Evolutionary conservation across 306 rosid species (phyloP), one percentile per base, ranked within the genome.

Genomic region (Trichosanthes truncata): DNA sequence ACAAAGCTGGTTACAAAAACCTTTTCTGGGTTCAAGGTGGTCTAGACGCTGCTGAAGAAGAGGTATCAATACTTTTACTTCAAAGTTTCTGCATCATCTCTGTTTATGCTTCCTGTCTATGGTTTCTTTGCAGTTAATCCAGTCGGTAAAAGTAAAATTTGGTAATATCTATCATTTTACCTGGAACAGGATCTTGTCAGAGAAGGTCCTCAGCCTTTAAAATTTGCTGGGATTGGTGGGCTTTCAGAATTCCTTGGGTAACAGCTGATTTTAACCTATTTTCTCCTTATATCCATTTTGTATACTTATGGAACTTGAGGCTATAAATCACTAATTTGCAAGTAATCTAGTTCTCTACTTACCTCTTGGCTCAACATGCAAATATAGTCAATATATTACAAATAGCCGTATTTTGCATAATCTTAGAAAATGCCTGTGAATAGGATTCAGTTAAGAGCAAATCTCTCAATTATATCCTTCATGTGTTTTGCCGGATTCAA

Each of bases 21-120:
- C 89, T 95, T 86, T 95, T 95, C 85, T 92, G 93, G 99, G 93
- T 95, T 83, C 97, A 90, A 82, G 99, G 98, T 36, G 98, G 98
- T 76, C 82, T 91, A 45, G 97, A 94, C 76, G 86, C 92, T 83
- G 97, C 99, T 71, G 96, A 85, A 79, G 98, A 93, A 20, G 97
- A 95, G 97, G 99, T 88, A 79, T 78, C 80, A 77, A 17, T 55
- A 59, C 40, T 51, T 49, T 20, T 20, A 23, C 46, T n/a, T 45
- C 3, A 7, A 60, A 38, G 59, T 76, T 12, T 36, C 9, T 82
- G 40, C 51, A 52, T 78, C 57, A 68, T 78, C 78, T 72, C 75
- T 68, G 48, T 40, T n/a, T 38, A 67, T 78, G 79, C 74, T 81
- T 60, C 35, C 38, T 43, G 55, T 71, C 45, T 29, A 10, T 56